Percentiles rank a stretch among this genome's conserved stretches.
Evolutionary conservation across 441 rosid genomes (phyloP).

Genomic region (Mallotus japonicus): DNA sequence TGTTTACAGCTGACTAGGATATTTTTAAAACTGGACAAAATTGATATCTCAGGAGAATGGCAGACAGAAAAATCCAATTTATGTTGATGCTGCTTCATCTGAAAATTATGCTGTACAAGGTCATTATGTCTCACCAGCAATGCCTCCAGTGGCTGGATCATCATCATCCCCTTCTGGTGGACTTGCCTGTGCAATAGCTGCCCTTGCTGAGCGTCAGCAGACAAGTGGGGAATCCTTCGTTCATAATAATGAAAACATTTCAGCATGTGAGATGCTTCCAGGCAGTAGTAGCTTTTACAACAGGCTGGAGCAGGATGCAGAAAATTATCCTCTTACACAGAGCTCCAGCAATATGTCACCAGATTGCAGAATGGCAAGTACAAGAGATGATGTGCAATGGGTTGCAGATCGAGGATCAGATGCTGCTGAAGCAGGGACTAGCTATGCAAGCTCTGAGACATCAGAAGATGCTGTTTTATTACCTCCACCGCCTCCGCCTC

Average conservation of each 20-base stretch:
- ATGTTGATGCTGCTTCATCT: conserved; percentile 40
- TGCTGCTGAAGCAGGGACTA: conserved; percentile 63
- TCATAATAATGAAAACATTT: conserved; percentile 31
- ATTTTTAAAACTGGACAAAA: neutral
- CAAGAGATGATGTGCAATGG: conserved; percentile 54
- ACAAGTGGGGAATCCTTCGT: conserved; percentile 52
- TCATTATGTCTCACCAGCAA: conserved; percentile 37
- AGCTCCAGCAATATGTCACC: conserved; percentile 30
- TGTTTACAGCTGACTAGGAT: neutral
- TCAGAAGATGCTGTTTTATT: conserved; percentile 36
- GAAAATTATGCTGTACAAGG: conserved; percentile 50
- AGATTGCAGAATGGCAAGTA: conserved; percentile 29
- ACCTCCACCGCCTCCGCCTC: conserved; percentile 24
- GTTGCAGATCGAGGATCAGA: conserved; percentile 46
- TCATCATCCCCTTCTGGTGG: conserved; percentile 80
- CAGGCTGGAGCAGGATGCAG: conserved; percentile 37
- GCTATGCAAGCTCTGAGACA: conserved; percentile 56
- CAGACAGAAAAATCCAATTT: conserved; percentile 38
- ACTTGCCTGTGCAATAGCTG: conserved; percentile 82
- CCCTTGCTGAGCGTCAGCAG: conserved; percentile 92
- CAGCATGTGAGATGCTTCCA: conserved; percentile 35
- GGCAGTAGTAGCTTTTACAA: conserved; percentile 39
- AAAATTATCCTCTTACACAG: conserved; percentile 33
- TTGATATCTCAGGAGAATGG: conserved; percentile 56
- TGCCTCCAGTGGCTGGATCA: conserved; percentile 48